Evolutionary conservation across 202 grass and related monocot genomes (phyloP), one percentile per base, ranked within the genome.

Genomic region (Schoenoplectus tabernaemontani): DNA sequence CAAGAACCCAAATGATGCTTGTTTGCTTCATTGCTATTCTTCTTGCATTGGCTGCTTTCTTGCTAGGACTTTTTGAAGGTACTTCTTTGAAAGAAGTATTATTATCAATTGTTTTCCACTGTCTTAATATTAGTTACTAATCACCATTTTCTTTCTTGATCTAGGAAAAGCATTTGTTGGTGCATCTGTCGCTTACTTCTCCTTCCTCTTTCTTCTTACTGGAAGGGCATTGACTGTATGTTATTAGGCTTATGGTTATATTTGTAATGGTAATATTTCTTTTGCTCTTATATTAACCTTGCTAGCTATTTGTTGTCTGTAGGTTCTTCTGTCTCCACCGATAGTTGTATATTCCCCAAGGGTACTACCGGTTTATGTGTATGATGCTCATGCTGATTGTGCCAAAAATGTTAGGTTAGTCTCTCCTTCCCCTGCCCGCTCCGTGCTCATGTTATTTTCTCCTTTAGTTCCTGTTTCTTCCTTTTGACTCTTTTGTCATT

Each of bases 361-460:
- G 78, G 90, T 99, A 41, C 89, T 99, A 73, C 96, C 92, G 39
- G 96, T 99, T 61, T 99, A 99, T 88, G 88, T 99, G 76, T 99
- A 99, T 82, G 92, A 99, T 89, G 96, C 96, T 86, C 96, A 99
- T 96, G 96, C 96, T 86, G 96, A 99, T 84, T 99, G 88, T 83
- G 96, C 91, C 76, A 99, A 99, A 89, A 99, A 99, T 86, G 96
- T 99, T 86, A 99, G 96, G 96, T 97, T 84, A 70, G 37, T 37
- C 76, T 86, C 59, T 66, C 1, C 13, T 39, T 47, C 16, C 1
- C 37, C 64, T 41, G 1, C 64, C 2, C 2, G 1, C 64, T 72
- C 58, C 50, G 42, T 84, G 20, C 47, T 17, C 64, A 51, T 59
- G 57, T 81, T 63, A n/a, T 28, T 81, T 57, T 53, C 60, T 67